Conservation (phyloP, 2,329 filamentous ascomycete species). For the Fusarium sp. region DNA sequence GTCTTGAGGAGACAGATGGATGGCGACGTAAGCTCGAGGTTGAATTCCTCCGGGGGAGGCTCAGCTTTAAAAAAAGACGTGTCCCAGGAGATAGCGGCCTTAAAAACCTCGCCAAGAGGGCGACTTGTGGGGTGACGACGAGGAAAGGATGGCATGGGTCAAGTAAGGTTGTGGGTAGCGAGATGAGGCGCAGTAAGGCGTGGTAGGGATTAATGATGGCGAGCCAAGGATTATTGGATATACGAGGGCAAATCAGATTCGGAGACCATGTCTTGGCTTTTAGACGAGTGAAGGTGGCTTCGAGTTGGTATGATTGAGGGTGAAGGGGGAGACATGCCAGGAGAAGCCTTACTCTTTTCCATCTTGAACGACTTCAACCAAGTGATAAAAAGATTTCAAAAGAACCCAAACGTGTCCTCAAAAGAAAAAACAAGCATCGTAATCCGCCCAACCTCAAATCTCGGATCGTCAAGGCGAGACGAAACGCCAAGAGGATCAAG, state of each 20-base stretch:
- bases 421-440: not conserved
- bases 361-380: not conserved
- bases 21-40: not conserved
- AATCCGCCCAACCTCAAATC: not conserved
- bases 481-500: not conserved
- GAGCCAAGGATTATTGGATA: not conserved
- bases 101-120: not conserved
- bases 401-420: not conserved
- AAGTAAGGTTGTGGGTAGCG: not conserved
- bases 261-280: not conserved
- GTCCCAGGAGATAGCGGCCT: not conserved
- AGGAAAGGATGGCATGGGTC: not conserved
- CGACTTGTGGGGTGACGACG: not conserved
- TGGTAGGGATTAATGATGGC: not conserved
- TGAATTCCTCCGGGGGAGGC: not conserved
- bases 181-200: constrained; percentile 2
- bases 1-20: not conserved
- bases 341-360: not conserved
- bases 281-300: not conserved
- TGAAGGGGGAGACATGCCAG: not conserved
- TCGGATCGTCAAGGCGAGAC: not conserved
- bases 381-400: no score
- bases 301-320: not conserved
- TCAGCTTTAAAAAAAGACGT: not conserved
- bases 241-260: not conserved